Percentiles rank a stretch among this genome's conserved stretches.
These are phyloP conservation scores for Podospora conica DNA, from an alignment of 495 filamentous ascomycete genomes.

Conservation along the genomic window DNA sequence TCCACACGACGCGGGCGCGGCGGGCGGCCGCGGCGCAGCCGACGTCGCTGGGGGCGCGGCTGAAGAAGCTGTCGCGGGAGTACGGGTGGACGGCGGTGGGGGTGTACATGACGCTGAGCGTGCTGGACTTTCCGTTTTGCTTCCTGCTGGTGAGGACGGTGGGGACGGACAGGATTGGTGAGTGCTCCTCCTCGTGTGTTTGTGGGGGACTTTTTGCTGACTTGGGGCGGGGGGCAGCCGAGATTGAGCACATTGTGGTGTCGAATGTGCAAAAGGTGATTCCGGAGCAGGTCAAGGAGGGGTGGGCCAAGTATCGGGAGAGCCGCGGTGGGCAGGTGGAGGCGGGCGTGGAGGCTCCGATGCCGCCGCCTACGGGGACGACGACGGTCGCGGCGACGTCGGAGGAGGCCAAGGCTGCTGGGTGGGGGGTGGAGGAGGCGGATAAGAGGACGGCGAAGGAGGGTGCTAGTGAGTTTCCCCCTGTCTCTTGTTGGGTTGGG, in stretches of 20 bases:
- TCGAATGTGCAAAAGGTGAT: conserved; percentile 44
- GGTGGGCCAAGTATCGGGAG: conserved; percentile 39
- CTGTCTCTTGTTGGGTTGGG: not conserved
- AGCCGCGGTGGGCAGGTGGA: conserved; percentile 28
- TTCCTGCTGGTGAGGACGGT: conserved; percentile 78
- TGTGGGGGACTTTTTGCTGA: not conserved
- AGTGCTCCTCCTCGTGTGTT: conserved; percentile 11
- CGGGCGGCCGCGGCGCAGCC: conserved; percentile 28
- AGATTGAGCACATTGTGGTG: conserved; percentile 46
- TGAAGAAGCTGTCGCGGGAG: conserved; percentile 81
- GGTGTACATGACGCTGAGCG: conserved; percentile 76
- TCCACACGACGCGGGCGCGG: conserved; percentile 23
- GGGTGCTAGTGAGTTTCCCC: conserved; percentile 47
- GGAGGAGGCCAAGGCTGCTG: conserved; percentile 31
- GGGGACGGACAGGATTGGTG: conserved; percentile 78
- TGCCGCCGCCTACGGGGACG: no score
- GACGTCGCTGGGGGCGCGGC: conserved; percentile 56
- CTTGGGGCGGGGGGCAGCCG: conserved; percentile 28
- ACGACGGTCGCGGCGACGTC: conserved; percentile 14
- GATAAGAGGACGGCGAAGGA: conserved; percentile 39
- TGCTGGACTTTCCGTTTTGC: conserved; percentile 91
- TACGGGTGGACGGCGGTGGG: conserved; percentile 95
- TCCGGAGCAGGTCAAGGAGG: conserved; percentile 41
- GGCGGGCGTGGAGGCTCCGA: conserved; percentile 24
- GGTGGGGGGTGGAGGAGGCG: conserved; percentile 50